Evolutionary conservation across 768 basidiomycete species (phyloP).

Genomic region (Trametes cinnabarina): DNA sequence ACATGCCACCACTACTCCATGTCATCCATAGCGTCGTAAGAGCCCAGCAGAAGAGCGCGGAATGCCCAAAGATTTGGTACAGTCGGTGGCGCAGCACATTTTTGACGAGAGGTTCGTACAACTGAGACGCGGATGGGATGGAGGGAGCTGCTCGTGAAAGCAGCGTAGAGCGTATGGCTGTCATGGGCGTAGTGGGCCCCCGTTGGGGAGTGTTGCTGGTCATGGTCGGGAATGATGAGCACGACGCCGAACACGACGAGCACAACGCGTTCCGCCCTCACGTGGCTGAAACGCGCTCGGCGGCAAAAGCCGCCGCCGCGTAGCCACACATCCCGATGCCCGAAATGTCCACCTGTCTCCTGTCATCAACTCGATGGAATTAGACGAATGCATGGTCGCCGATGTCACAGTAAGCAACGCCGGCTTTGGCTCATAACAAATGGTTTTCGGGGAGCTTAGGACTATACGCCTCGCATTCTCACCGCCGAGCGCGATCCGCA

Average conservation of each 20-base stretch:
- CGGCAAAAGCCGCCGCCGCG: slow-evolving; percentile 6
- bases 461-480: too few relatives aligned
- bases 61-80: slow-evolving; percentile 46
- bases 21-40: slow-evolving; percentile 40
- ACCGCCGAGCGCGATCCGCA: too few relatives aligned
- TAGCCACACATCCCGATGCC: too few relatives aligned
- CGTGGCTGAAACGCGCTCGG: slow-evolving; percentile 4
- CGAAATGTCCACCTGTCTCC: too few relatives aligned
- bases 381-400: too few relatives aligned
- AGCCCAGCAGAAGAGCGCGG: slow-evolving; percentile 42
- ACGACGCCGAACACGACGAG: slow-evolving; percentile 5
- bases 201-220: slow-evolving; percentile 1
- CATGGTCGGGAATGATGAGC: slow-evolving; percentile 18
- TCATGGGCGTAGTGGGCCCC: slow-evolving; percentile 37
- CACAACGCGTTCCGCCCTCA: slow-evolving; percentile 6
- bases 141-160: slow-evolving; percentile 50
- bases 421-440: too few relatives aligned
- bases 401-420: too few relatives aligned
- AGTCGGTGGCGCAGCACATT: slow-evolving; percentile 57
- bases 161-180: slow-evolving; percentile 39
- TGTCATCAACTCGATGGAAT: too few relatives aligned
- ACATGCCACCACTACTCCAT: slow-evolving; percentile 43
- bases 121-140: slow-evolving; percentile 54
- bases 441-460: too few relatives aligned
- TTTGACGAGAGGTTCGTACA: slow-evolving; percentile 67